Evolutionary conservation across 2,329 filamentous ascomycete species (phyloP).

Genomic region (Penicillium sp.): DNA sequence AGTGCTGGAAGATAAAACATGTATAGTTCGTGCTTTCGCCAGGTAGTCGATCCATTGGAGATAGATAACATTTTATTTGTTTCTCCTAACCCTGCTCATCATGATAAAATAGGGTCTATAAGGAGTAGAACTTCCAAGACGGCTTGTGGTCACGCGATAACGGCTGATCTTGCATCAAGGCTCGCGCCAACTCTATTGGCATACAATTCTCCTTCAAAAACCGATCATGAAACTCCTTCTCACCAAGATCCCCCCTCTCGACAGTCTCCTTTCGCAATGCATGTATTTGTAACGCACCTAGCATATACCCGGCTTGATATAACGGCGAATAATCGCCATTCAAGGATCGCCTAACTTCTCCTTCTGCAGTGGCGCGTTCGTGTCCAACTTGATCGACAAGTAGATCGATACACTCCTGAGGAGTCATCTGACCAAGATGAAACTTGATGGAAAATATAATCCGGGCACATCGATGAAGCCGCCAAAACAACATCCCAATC

Average conservation of each 20-base stretch:
- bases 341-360: slow-evolving; percentile 58
- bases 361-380: slow-evolving; percentile 59
- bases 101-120: neutral
- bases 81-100: neutral
- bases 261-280: slow-evolving; percentile 52
- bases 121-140: slow-evolving; percentile 51
- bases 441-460: slow-evolving; percentile 58
- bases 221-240: slow-evolving; percentile 58
- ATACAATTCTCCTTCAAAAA: slow-evolving; percentile 50
- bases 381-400: slow-evolving; percentile 58
- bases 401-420: slow-evolving; percentile 56
- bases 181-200: slow-evolving; percentile 35
- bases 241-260: slow-evolving; percentile 37
- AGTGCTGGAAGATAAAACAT: neutral
- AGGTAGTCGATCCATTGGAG: neutral
- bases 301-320: slow-evolving; percentile 61
- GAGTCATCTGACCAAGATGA: slow-evolving; percentile 55
- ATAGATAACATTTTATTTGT: neutral
- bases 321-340: slow-evolving; percentile 43
- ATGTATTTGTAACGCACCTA: slow-evolving; percentile 58
- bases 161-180: slow-evolving; percentile 45
- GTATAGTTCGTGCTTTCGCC: neutral
- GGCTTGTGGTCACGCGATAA: slow-evolving; percentile 47
- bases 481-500: slow-evolving; percentile 61
- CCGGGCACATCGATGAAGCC: slow-evolving; percentile 60